A percentile compares a stretch with the other conserved stretches of the same genome.
These are phyloP conservation scores for Halenospora varia DNA, from an alignment of 495 filamentous ascomycete species.

Conservation along the genomic window DNA sequence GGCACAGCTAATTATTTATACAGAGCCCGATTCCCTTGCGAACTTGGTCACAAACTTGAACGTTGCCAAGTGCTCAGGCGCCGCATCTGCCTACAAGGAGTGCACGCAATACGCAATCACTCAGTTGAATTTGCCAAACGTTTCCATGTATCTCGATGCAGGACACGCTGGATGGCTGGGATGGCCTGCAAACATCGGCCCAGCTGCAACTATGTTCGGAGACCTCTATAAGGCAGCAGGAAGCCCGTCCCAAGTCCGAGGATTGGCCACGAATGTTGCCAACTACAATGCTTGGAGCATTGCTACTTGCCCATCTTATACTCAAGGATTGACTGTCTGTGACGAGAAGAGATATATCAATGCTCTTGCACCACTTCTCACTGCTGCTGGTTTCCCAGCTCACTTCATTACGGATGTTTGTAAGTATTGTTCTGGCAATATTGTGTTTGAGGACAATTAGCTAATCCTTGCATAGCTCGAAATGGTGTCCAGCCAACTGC, in stretches of 20 bases:
- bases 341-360: constrained; percentile 75
- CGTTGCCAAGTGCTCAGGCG: constrained; percentile 61
- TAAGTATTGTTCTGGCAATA: constrained; percentile 4
- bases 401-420: constrained; percentile 57
- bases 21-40: constrained; percentile 70
- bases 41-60: constrained; percentile 76
- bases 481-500: constrained; percentile 62
- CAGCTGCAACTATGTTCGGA: constrained; percentile 66
- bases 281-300: constrained; percentile 67
- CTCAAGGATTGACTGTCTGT: constrained; percentile 50
- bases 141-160: constrained; percentile 80
- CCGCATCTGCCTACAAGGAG: constrained; percentile 60
- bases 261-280: constrained; percentile 74
- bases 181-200: constrained; percentile 72
- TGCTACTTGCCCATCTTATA: constrained; percentile 47
- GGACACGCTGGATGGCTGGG: constrained; percentile 82
- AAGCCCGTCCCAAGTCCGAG: constrained; percentile 61
- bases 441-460: background rate
- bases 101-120: constrained; percentile 69
- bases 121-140: constrained; percentile 69
- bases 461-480: constrained; percentile 44
- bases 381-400: constrained; percentile 58
- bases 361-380: constrained; percentile 59
- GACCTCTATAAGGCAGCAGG: constrained; percentile 62
- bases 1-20: background rate